A percentile compares a stretch with the other conserved stretches of the same genome.
Conservation (phyloP, 2,329 filamentous ascomycete genomes). For the Chrysoporthe cubensis region DNA sequence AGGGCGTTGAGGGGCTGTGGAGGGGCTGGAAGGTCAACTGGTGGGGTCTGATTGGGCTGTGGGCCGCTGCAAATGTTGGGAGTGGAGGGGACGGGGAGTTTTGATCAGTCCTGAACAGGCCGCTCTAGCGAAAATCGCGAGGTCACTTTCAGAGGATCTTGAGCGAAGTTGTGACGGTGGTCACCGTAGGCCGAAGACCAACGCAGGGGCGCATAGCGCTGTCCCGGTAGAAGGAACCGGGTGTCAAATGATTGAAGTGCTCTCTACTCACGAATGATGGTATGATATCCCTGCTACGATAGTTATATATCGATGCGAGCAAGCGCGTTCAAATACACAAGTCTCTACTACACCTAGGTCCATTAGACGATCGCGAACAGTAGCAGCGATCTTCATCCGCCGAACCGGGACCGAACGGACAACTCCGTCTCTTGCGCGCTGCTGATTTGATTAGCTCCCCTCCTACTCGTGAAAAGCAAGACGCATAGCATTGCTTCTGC, state of each 20-base stretch:
- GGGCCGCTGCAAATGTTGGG: conserved; percentile 69
- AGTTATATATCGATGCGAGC: conserved; percentile 12
- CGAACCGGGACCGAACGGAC: background rate
- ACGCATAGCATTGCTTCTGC: background rate
- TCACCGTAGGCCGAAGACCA: background rate
- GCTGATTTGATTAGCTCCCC: too few relatives aligned
- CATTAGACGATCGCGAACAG: background rate
- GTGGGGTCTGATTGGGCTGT: conserved; percentile 76
- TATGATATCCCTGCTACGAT: conserved; percentile 31
- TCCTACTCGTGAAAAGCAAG: background rate
- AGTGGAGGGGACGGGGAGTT: conserved; percentile 66
- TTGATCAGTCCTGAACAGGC: conserved; percentile 36
- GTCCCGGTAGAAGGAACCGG: background rate
- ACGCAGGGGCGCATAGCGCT: background rate
- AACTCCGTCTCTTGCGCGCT: background rate
- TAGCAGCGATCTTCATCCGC: background rate
- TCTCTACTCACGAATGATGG: conserved; percentile 32
- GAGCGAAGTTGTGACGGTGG: background rate
- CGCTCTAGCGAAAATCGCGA: background rate
- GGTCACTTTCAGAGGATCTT: background rate
- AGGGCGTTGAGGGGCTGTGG: conserved; percentile 71
- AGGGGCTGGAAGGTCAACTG: conserved; percentile 78
- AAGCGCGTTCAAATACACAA: conserved; percentile 6
- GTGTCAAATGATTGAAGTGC: conserved; percentile 8
- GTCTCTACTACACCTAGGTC: background rate